Evolutionary conservation across 768 basidiomycete species (phyloP).

Genomic region (Boletus subparvulus): DNA sequence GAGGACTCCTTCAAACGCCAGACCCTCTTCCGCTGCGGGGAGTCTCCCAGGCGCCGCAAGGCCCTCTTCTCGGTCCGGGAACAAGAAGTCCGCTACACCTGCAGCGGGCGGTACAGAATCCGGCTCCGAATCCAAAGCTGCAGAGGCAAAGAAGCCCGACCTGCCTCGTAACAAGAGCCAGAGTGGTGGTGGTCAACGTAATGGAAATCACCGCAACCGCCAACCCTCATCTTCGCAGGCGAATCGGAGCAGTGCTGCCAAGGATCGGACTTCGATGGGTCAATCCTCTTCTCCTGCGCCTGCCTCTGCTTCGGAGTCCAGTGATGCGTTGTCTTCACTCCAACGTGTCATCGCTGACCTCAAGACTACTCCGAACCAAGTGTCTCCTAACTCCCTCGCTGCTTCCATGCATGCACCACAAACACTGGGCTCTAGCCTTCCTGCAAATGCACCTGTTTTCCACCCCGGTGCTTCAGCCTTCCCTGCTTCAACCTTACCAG

Average conservation of each 20-base stretch:
- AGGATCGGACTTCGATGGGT: slow-evolving; percentile 44
- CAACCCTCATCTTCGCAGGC: slow-evolving; percentile 60
- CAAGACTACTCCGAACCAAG: slow-evolving; percentile 68
- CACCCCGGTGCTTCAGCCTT: slow-evolving; percentile 65
- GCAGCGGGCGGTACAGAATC: slow-evolving; percentile 52
- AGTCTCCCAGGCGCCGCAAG: slow-evolving; percentile 48
- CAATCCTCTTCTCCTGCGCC: slow-evolving; percentile 48
- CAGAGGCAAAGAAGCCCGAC: slow-evolving; percentile 54
- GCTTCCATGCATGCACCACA: slow-evolving; percentile 51
- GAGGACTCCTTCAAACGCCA: slow-evolving; percentile 50
- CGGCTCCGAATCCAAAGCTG: slow-evolving; percentile 68
- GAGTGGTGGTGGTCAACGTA: slow-evolving; percentile 45
- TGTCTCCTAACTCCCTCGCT: slow-evolving; percentile 38
- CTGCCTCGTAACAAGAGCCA: slow-evolving; percentile 52
- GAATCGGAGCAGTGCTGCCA: slow-evolving; percentile 49
- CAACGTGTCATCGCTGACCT: slow-evolving; percentile 94
- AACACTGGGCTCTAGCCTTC: slow-evolving; percentile 47
- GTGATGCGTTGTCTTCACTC: slow-evolving; percentile 81
- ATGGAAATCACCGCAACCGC: slow-evolving; percentile 53
- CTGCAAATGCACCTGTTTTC: slow-evolving; percentile 70
- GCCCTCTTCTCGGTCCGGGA: slow-evolving; percentile 66
- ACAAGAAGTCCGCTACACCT: slow-evolving; percentile 50
- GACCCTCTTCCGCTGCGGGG: slow-evolving; percentile 42
- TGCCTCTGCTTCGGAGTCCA: slow-evolving; percentile 57
- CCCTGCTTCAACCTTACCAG: slow-evolving; percentile 41